These are phyloP conservation scores for Cordyceps fumosorosea DNA, from an alignment of 2,329 filamentous ascomycete species.

Conservation along the genomic window DNA sequence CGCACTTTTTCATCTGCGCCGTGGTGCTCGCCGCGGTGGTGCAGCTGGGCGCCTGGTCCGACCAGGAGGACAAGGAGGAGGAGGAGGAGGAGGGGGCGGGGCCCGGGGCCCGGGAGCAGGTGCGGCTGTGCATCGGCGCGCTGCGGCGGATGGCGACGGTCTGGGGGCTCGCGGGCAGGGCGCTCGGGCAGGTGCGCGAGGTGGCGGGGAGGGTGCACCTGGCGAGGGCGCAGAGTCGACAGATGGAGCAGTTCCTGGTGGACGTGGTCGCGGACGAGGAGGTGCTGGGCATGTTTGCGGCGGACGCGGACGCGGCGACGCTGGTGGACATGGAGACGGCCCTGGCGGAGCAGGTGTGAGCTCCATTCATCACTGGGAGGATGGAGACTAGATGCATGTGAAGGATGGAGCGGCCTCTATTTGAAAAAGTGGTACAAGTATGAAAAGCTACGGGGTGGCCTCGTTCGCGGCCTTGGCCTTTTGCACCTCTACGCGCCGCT, in stretches of 20 bases:
- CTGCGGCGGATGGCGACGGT: constrained; percentile 1
- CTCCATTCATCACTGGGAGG: too few species aligned
- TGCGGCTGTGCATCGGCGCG: constrained; percentile 10
- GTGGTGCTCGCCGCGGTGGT: constrained; percentile 1
- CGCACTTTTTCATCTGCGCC: constrained; percentile 10
- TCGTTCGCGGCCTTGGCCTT: not conserved
- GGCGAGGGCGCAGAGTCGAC: not conserved
- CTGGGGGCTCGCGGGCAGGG: not conserved
- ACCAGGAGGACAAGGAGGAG: too few species aligned
- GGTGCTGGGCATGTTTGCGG: not conserved
- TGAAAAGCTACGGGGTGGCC: not conserved
- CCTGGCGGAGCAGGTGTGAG: too few species aligned
- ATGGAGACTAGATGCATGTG: too few species aligned
- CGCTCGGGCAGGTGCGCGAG: not conserved
- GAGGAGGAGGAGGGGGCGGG: not conserved
- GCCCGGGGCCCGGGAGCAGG: not conserved
- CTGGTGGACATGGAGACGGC: not conserved
- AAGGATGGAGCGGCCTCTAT: too few species aligned
- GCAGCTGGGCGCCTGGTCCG: constrained; percentile 6
- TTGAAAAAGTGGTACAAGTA: too few species aligned
- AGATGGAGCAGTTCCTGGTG: constrained; percentile 8
- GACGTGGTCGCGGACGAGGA: not conserved
- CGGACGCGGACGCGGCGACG: not conserved
- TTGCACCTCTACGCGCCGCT: not conserved
- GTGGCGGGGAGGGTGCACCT: not conserved